Conservation (phyloP, 1,284 basidiomycete genomes). For the Phellopilus nigrolimitatus region DNA sequence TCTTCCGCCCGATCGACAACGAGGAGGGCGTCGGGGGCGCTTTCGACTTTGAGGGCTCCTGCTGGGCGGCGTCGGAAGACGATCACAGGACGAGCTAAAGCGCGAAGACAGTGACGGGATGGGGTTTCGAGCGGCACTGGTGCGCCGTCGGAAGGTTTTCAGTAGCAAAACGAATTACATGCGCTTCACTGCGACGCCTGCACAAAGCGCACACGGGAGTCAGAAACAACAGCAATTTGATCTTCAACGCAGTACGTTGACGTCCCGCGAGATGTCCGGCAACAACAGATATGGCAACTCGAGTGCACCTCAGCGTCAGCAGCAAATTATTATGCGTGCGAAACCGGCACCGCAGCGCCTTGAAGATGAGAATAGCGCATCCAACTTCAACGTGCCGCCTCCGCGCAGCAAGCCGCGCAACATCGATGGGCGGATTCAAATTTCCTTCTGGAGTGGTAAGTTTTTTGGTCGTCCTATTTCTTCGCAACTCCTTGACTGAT, state of each 20-base stretch:
- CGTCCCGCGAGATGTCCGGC: neutral
- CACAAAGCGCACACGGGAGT: neutral
- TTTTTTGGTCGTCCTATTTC: neutral
- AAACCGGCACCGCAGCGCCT: slow-evolving; percentile 6
- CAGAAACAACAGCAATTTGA: slow-evolving; percentile 2
- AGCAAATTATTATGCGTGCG: neutral
- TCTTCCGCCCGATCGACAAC: slow-evolving; percentile 38
- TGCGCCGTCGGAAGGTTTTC: neutral
- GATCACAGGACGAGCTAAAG: slow-evolving; percentile 7
- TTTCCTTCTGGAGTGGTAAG: slow-evolving; percentile 44
- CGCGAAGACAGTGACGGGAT: slow-evolving; percentile 7
- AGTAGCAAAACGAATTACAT: neutral
- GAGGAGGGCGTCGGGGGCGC: slow-evolving; percentile 36
- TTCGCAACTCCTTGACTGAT: too few species aligned
- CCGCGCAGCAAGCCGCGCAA: slow-evolving; percentile 28
- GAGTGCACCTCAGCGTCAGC: slow-evolving; percentile 7
- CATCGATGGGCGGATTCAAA: slow-evolving; percentile 49
- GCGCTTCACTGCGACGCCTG: neutral
- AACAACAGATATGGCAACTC: too few species aligned
- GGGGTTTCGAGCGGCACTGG: neutral
- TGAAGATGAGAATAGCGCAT: slow-evolving; percentile 16
- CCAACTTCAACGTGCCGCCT: slow-evolving; percentile 15
- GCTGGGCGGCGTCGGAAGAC: slow-evolving; percentile 18
- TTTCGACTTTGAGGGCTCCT: slow-evolving; percentile 15
- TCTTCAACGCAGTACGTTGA: neutral